Evolutionary conservation across 1,139 yeast genomes (phyloP).

Genomic region (Oligophagozyma castellii): DNA sequence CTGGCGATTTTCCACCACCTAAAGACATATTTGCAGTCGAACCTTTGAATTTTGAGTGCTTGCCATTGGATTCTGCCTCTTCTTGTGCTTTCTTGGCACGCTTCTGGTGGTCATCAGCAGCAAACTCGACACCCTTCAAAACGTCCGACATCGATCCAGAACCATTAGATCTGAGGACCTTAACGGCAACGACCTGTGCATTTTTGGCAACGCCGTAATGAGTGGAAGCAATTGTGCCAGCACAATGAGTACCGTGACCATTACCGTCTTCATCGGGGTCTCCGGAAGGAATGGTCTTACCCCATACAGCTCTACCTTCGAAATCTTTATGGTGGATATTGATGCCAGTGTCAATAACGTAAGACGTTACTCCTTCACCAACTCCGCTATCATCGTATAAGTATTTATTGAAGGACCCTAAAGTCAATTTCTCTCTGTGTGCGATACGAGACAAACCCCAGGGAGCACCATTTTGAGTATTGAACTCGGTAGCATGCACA

Average conservation of each 20-base stretch:
- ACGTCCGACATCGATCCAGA: constrained; percentile 74
- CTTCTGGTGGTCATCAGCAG: constrained; percentile 53
- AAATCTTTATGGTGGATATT: constrained; percentile 70
- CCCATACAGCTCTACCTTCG: constrained; percentile 90
- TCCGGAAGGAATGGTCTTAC: constrained; percentile 74
- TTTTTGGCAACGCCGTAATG: constrained; percentile 70
- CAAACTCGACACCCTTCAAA: constrained; percentile 68
- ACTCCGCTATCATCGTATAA: constrained; percentile 65
- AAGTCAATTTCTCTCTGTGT: constrained; percentile 64
- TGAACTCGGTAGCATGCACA: constrained; percentile 52
- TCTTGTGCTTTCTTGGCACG: constrained; percentile 31
- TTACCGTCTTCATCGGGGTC: constrained; percentile 81
- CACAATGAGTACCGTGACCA: constrained; percentile 85
- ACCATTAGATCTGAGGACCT: constrained; percentile 65
- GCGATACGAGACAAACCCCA: constrained; percentile 95
- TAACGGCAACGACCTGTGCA: constrained; percentile 62
- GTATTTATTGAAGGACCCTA: constrained; percentile 76
- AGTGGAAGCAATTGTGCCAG: constrained; percentile 69
- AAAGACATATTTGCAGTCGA: constrained; percentile 85
- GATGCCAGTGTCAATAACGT: constrained; percentile 85
- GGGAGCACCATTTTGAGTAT: constrained; percentile 70
- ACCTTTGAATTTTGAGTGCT: constrained; percentile 65
- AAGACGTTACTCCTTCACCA: constrained; percentile 85
- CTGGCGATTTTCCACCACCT: constrained; percentile 77
- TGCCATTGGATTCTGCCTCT: no score